These are phyloP conservation scores for Candolleomyces aberdarensis DNA, from an alignment of 768 basidiomycete genomes.

Conservation along the genomic window DNA sequence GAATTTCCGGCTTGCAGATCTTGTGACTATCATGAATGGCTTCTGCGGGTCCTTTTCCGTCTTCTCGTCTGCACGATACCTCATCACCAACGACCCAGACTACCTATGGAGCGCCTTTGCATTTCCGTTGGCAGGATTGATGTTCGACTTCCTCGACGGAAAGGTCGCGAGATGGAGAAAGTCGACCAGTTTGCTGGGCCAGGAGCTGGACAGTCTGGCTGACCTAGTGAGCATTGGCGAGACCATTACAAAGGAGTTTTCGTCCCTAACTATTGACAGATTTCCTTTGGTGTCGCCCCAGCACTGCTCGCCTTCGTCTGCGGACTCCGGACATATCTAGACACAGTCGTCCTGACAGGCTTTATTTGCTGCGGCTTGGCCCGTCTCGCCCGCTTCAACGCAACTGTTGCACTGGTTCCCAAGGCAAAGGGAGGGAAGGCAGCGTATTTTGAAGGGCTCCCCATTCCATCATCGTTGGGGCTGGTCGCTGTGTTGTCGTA, in stretches of 20 bases:
- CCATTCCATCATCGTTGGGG: conserved; percentile 86
- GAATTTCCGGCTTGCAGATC: conserved; percentile 96
- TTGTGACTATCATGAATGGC: conserved; percentile 98
- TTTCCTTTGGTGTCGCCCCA: conserved; percentile 97
- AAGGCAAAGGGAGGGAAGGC: conserved; percentile 85
- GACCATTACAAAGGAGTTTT: not conserved
- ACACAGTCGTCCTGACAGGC: conserved; percentile 79
- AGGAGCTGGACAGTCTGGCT: conserved; percentile 95
- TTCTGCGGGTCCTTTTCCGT: conserved; percentile 96
- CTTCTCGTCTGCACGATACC: conserved; percentile 89
- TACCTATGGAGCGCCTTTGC: conserved; percentile 85
- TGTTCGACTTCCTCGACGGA: conserved; percentile 98
- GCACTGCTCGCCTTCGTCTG: conserved; percentile 89
- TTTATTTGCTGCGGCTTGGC: conserved; percentile 98
- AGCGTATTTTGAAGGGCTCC: conserved; percentile 95
- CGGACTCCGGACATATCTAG: conserved; percentile 88
- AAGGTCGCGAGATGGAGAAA: conserved; percentile 98
- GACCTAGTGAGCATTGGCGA: conserved; percentile 66
- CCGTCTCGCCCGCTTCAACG: conserved; percentile 96
- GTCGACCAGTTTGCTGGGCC: conserved; percentile 91
- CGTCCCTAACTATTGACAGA: conserved; percentile 41
- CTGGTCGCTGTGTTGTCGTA: conserved; percentile 78
- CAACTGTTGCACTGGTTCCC: conserved; percentile 91
- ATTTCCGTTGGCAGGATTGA: conserved; percentile 88
- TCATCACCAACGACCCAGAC: conserved; percentile 72